Evolutionary conservation across 768 basidiomycete species (phyloP), one percentile per base, ranked within the genome.

Genomic region (Phylloporus sp.): DNA sequence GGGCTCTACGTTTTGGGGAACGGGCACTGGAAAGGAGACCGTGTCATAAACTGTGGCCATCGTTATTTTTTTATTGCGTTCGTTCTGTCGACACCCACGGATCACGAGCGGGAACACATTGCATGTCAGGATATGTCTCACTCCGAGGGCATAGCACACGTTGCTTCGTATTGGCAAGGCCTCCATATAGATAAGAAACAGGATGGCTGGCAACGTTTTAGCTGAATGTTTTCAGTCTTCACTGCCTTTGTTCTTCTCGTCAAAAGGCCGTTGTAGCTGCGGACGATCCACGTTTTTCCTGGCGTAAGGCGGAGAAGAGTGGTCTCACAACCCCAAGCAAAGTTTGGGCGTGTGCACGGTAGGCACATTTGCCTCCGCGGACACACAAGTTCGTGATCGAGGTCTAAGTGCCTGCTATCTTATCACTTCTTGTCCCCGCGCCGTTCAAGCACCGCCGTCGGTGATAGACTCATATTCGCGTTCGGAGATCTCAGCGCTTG

Each of bases 361-460:
- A 31, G 24, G 40, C n/a, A 0, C 48, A 34, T 34, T 16, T 40
- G 44, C 55, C 53, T 55, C 65, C 65, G 65, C 65, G 64, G 64
- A 62, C 49, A 50, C 44, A 32, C 24, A n/a, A n/a, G n/a, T 22
- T 28, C 29, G 13, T 32, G 60, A 54, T 66, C 54, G 44, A 56
- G 43, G 48, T 27, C 34, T 47, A 52, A 46, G 32, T 38, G 50
- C 47, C 26, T 49, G 49, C 45, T 62, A 65, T 65, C 63, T 63
- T 66, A 66, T 66, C 63, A 45, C 45, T 16, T 16, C 32, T 54
- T 38, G 16, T 52, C 51, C 4, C 56, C 62, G 59, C 43, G 53
- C 64, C 65, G 55, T 49, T 39, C 54, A 64, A 58, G 49, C 50
- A 43, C 65, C 65, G 38, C 45, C 15, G 24, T 38, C 36, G n/a